These are phyloP conservation scores for Microdochium trichocladiopsis DNA, from an alignment of 2,329 filamentous ascomycete species.

Conservation along the genomic window DNA sequence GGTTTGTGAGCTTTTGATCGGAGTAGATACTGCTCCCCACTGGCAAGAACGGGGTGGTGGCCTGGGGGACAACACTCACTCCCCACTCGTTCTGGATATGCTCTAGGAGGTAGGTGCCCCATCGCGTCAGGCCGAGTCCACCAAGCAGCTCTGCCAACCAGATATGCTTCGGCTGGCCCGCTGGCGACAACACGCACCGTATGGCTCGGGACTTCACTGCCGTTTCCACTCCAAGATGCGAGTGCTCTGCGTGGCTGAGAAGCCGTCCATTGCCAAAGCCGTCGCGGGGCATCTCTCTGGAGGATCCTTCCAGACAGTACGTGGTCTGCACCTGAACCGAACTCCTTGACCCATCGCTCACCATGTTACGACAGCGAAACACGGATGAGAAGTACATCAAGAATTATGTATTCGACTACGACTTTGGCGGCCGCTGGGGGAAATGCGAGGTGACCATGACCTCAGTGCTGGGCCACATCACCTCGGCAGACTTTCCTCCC, in stretches of 20 bases:
- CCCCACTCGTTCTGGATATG: background rate
- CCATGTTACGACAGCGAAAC: conserved; percentile 42
- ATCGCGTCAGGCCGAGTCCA: background rate
- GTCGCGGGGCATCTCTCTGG: conserved; percentile 86
- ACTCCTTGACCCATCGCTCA: conserved; percentile 5
- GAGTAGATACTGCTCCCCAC: no score
- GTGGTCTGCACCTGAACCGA: conserved; percentile 19
- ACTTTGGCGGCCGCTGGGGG: conserved; percentile 77
- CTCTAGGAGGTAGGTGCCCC: background rate
- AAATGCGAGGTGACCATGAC: conserved; percentile 87
- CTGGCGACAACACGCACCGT: background rate
- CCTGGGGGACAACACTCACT: background rate
- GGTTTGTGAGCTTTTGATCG: no score
- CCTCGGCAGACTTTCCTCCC: conserved; percentile 66
- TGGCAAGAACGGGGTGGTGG: background rate
- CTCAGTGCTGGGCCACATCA: conserved; percentile 83
- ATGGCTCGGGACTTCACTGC: background rate
- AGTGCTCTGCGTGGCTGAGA: conserved; percentile 72
- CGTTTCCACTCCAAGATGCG: conserved; percentile 31
- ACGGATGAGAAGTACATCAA: conserved; percentile 76
- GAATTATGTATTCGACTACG: conserved; percentile 88
- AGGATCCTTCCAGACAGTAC: conserved; percentile 62
- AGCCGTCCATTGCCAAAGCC: conserved; percentile 93
- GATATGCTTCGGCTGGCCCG: background rate
- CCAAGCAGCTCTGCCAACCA: background rate